Base-by-base conservation (phyloP, 208 protist species). In the Leishmania lainsoni region DNA sequence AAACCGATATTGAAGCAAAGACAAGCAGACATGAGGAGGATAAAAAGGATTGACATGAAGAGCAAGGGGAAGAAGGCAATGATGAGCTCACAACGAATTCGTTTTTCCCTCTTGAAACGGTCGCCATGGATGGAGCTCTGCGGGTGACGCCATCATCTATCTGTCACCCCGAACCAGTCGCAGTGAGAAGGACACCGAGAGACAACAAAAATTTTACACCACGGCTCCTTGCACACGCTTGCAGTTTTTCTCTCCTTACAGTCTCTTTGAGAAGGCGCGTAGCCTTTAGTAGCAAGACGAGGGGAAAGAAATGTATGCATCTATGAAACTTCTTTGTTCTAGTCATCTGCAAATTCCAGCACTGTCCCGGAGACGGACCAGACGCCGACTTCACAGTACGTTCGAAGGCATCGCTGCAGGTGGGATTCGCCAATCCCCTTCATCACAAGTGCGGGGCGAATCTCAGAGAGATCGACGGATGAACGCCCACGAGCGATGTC, bases 331-430 rank as follows among this genome's bases (percentile, higher is more conserved):
- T 10, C 20, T n/a, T 56, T 63, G 9, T 74, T 80, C 78, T 88
- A 79, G 58, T 84, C 73, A n/a, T 89, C 90, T 26, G 93, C 87
- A 88, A 97, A 97, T 70, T 97, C 89, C 73, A 97, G 88, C 54
- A 83, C 89, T 52, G 91, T 90, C 14, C 87, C 92, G 22, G 86
- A 87, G 10, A 95, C 84, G 26, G 83, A 84, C 93, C 92, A 97
- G 16, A 97, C 93, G 61, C 93, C 93, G 16, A 97, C 92, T 49
- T 94, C 89, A 14, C 80, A 84, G 84, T 97, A 97, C 45, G 93
- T 97, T 52, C 87, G 83, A 54, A 97, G 79, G 77, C 93, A 97
- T 1, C 91, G 83, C 80, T 95, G 93, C 79, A 97, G 85, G 35
- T 97, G 90, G 1, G 89, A 81, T 78, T 97, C 93, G 69, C 88